These are phyloP conservation scores for Chlorella sp. DNA, from an alignment of 139 green algal genomes.

Conservation along the genomic window DNA sequence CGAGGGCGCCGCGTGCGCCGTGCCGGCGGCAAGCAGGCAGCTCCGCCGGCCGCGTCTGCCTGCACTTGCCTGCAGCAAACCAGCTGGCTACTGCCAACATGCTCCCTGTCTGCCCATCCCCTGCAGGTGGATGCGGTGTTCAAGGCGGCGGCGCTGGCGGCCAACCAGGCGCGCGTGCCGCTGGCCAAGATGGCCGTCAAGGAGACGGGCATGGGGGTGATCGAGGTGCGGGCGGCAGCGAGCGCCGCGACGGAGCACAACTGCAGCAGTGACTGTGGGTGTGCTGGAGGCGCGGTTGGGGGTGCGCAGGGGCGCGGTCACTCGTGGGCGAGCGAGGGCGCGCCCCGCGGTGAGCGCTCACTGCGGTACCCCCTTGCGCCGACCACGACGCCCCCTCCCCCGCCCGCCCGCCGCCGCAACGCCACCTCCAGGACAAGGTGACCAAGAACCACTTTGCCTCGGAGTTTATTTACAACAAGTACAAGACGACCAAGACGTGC, in stretches of 20 bases:
- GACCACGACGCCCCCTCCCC: no score
- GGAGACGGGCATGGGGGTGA: slow-evolving; percentile 63
- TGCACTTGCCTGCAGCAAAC: neutral
- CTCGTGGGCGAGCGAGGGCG: no score
- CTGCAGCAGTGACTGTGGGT: no score
- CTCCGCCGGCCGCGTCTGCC: neutral
- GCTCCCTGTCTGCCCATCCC: neutral
- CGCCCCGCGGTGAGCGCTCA: no score
- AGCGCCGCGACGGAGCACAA: no score
- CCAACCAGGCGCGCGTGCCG: slow-evolving; percentile 54
- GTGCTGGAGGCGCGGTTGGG: no score
- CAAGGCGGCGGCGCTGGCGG: slow-evolving; percentile 47
- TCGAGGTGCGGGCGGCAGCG: no score
- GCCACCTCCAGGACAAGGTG: slow-evolving; percentile 40
- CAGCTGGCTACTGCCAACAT: neutral
- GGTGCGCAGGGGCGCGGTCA: no score
- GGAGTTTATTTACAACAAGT: slow-evolving; percentile 79
- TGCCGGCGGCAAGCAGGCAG: neutral
- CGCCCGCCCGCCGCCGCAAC: no score
- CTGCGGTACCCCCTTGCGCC: no score
- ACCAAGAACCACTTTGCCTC: slow-evolving; percentile 78
- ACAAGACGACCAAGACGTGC: slow-evolving; percentile 72
- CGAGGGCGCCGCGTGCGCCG: neutral
- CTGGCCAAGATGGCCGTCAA: slow-evolving; percentile 69
- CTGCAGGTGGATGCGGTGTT: slow-evolving; percentile 45